phyloP scores from a whole-genome alignment of 2,329 filamentous ascomycete species.

The Cercospora sojina region DNA sequence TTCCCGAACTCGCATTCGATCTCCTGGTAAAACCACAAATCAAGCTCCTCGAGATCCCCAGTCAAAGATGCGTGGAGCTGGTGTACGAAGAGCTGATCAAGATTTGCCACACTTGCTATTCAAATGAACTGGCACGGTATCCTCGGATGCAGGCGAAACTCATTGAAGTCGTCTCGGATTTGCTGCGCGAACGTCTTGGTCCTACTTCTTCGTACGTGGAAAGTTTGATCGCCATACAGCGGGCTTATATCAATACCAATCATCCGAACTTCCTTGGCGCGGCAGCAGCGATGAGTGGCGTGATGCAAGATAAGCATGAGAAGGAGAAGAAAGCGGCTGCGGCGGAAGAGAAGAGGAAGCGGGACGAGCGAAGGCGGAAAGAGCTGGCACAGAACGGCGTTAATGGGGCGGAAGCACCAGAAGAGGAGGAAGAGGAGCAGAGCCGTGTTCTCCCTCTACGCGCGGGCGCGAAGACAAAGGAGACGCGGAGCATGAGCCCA shows the following conservation, averaged over 20 bases:
- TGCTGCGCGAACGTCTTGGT: conserved; percentile 86
- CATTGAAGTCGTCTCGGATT: conserved; percentile 95
- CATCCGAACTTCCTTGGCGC: conserved; percentile 98
- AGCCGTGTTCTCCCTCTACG: conserved; percentile 57
- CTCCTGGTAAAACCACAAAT: conserved; percentile 97
- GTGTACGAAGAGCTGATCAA: conserved; percentile 99
- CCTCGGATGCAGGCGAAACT: conserved; percentile 92
- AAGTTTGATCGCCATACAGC: conserved; percentile 93
- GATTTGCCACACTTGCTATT: conserved; percentile 97
- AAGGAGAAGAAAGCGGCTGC: conserved; percentile 78
- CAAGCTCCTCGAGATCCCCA: conserved; percentile 90
- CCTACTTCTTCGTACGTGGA: conserved; percentile 90
- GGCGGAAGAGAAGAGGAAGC: conserved; percentile 80
- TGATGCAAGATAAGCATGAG: conserved; percentile 92
- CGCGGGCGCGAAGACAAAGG: conserved; percentile 47
- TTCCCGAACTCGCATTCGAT: conserved; percentile 96
- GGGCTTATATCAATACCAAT: conserved; percentile 99
- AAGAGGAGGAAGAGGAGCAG: conserved; percentile 58
- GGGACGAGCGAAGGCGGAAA: conserved; percentile 78
- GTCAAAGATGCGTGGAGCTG: conserved; percentile 93
- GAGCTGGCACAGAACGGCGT: conserved; percentile 63
- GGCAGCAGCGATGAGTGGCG: conserved; percentile 94
- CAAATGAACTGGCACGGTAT: conserved; percentile 86
- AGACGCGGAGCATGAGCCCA: conserved; percentile 78
- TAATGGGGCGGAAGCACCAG: conserved; percentile 70